Base-by-base conservation (phyloP, 2,329 filamentous ascomycete species). In the Fusarium veterinarium region DNA sequence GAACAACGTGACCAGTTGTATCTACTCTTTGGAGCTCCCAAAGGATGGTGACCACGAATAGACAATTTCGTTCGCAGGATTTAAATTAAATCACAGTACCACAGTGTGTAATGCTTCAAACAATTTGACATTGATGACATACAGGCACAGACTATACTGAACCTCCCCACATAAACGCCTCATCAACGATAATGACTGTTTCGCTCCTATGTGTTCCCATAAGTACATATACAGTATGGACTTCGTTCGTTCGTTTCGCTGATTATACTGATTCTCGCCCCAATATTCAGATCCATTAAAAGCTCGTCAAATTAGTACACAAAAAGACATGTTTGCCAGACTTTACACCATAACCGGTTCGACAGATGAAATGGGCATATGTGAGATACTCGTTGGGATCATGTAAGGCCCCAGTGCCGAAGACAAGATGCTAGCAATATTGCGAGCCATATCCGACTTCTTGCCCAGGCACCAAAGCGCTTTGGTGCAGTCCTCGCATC, bases 401-500 rank as follows among this genome's bases (percentile, higher is more conserved):
- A 77, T 67, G 38, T 75, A 77, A n/a, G 76, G 76, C 5, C 69
- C 69, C 57, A 77, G 56, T 53, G 76, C 76, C 38, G 71, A 69
- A 33, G 76, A 77, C 20, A 78, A 60, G 45, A 78, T 77, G 42
- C 64, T 73, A 8, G 75, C 76, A 60, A 78, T 78, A 52, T 75
- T 78, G 33, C 76, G 75, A 31, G 79, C 77, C 79, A 80, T 88
- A 69, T 89, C 87, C 6, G 87, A 89, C 74, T 89, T 90, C 64
- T 84, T 84, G 5, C 87, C 87, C 23, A 90, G 79, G 59, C 86
- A 86, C 82, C 86, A 87, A 31, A 90, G 79, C 6, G 87, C 87
- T 73, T 83, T 83, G 23, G 89, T 84, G 72, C 87, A 89, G 53
- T 84, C 81, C 57, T 86, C 83, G 60, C 83, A 86, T 28, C 83